Evolutionary conservation across 2,329 filamentous ascomycete genomes (phyloP), one percentile per base, ranked within the genome.

Genomic region (Periconia sp.): DNA sequence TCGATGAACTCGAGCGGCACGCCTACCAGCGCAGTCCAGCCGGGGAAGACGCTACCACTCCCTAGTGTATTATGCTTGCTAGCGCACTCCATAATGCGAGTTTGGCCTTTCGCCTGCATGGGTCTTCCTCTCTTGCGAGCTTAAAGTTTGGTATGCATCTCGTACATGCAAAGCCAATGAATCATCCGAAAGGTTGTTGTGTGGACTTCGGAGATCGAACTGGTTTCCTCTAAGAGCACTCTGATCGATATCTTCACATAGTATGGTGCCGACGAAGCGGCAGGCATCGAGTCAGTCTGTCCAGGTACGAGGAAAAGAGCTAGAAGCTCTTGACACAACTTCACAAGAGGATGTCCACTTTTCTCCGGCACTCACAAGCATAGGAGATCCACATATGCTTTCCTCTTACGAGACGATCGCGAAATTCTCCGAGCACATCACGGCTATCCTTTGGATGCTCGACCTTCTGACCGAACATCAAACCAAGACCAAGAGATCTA

Each of bases 221-320:
- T n/a, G n/a, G 39, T 44, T 46, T 49, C 42, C 36, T 32, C 26
- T 47, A 46, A 50, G 29, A 24, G 22, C 49, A 52, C 42, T 46
- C 41, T 46, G 47, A 32, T 30, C 29, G n/a, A n/a, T n/a, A n/a
- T n/a, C n/a, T n/a, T n/a, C n/a, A n/a, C n/a, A n/a, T n/a, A n/a
- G n/a, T n/a, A n/a, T n/a, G n/a, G n/a, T n/a, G n/a, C n/a, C n/a
- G n/a, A n/a, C n/a, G n/a, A n/a, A n/a, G n/a, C n/a, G n/a, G n/a
- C n/a, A n/a, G n/a, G 32, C 23, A n/a, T 33, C 33, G 36, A 37
- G 17, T 42, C 31, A 35, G 40, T 16, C 36, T 30, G 37, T 11
- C 18, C 40, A 42, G 16, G 42, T 39, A 25, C 33, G 30, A 13
- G 5, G 36, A 42, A 48, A 13, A 12, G 12, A 13, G 35, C 44